phyloP scores from a whole-genome alignment of 2,329 filamentous ascomycete species.

The Aureobasidium sp. region DNA sequence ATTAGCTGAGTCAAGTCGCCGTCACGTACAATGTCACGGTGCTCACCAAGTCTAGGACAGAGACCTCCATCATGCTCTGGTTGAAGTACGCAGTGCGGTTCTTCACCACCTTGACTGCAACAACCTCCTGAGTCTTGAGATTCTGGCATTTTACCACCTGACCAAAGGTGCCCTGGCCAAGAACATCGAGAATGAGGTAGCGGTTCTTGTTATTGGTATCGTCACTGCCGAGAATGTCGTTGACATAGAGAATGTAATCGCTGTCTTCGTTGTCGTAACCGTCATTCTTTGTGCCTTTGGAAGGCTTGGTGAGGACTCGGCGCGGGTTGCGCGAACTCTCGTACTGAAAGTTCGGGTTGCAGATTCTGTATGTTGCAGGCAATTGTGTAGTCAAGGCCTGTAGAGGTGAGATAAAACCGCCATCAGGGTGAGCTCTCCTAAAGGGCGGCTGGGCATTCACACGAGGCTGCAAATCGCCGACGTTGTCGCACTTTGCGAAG shows the following conservation, averaged over 20 bases:
- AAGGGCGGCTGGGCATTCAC: constrained; percentile 85
- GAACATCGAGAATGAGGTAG: constrained; percentile 92
- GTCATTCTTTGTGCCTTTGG: constrained; percentile 97
- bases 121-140: constrained; percentile 94
- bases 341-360: constrained; percentile 97
- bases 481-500: constrained; percentile 69
- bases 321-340: constrained; percentile 95
- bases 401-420: constrained; percentile 94
- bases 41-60: constrained; percentile 82
- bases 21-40: neutral
- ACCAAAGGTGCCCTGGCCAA: constrained; percentile 95
- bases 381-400: constrained; percentile 92
- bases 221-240: constrained; percentile 95
- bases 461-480: constrained; percentile 70
- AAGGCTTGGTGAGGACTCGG: constrained; percentile 92
- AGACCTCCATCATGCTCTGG: constrained; percentile 99
- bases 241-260: constrained; percentile 98
- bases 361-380: constrained; percentile 94
- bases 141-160: constrained; percentile 99
- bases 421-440: constrained; percentile 88
- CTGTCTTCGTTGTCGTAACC: constrained; percentile 99
- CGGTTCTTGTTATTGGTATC: constrained; percentile 99
- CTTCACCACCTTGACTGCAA: constrained; percentile 98
- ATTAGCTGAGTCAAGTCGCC: constrained; percentile 20
- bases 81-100: constrained; percentile 99